These are phyloP conservation scores for Hypoxylon rickii DNA, from an alignment of 495 filamentous ascomycete genomes.

Conservation along the genomic window DNA sequence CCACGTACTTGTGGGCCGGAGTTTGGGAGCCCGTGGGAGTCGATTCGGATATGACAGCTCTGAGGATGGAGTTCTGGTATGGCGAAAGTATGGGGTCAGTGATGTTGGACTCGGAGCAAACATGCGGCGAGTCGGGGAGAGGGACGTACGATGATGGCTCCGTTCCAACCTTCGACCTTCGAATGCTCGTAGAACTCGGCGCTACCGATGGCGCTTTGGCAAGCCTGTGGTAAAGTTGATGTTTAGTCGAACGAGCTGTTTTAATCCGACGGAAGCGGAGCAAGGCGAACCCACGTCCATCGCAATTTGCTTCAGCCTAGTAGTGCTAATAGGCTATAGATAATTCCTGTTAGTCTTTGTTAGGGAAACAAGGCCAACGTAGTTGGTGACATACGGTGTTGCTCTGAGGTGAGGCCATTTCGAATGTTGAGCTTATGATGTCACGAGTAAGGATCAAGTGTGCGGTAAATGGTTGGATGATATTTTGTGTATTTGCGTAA, in stretches of 20 bases:
- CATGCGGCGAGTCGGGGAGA: background rate
- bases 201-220: constrained; percentile 72
- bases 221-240: constrained; percentile 63
- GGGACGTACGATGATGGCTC: constrained; percentile 77
- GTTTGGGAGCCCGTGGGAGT: constrained; percentile 56
- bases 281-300: constrained; percentile 69
- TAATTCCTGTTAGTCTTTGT: constrained; percentile 19
- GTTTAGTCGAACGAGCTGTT: too few relatives aligned
- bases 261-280: constrained; percentile 8
- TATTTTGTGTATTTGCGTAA: background rate
- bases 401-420: constrained; percentile 37
- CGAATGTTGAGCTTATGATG: constrained; percentile 10
- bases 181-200: constrained; percentile 80
- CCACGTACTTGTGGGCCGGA: constrained; percentile 81
- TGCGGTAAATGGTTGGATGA: background rate
- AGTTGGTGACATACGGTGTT: constrained; percentile 36
- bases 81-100: too few relatives aligned
- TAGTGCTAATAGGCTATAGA: constrained; percentile 71
- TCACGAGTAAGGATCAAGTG: background rate
- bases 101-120: too few relatives aligned
- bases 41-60: constrained; percentile 81
- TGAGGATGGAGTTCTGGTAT: constrained; percentile 90
- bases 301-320: constrained; percentile 81
- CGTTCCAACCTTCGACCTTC: constrained; percentile 83
- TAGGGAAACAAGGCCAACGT: background rate